Conservation (phyloP, 2,329 filamentous ascomycete species). For the Verticillium isaacii region DNA sequence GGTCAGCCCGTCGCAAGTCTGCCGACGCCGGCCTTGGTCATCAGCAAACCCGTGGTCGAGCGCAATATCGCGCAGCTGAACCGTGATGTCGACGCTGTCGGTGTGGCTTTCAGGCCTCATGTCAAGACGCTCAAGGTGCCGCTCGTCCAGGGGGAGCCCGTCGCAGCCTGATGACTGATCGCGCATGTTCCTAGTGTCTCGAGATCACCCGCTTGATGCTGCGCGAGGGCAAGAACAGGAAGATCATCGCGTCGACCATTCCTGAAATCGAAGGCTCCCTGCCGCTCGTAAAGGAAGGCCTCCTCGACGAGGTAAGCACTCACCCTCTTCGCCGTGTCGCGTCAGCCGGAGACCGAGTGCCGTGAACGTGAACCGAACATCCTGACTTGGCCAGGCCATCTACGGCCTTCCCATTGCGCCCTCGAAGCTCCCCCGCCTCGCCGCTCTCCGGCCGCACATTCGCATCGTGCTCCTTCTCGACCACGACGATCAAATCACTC, state of each 20-base stretch:
- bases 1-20: constrained; percentile 26
- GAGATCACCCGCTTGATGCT: constrained; percentile 36
- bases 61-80: constrained; percentile 29
- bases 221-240: constrained; percentile 26
- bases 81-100: constrained; percentile 30
- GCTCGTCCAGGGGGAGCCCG: background rate
- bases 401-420: constrained; percentile 35
- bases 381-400: constrained; percentile 19
- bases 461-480: constrained; percentile 31
- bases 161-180: background rate
- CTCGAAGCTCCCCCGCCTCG: constrained; percentile 23
- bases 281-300: constrained; percentile 31
- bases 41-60: constrained; percentile 31
- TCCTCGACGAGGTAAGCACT: constrained; percentile 30
- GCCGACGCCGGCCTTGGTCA: constrained; percentile 32
- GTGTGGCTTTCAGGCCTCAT: constrained; percentile 34
- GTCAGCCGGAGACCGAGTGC: background rate
- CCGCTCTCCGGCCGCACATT: constrained; percentile 20
- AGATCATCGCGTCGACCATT: constrained; percentile 34
- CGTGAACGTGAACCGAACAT: background rate
- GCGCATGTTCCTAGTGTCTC: constrained; percentile 18
- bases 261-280: constrained; percentile 32
- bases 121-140: constrained; percentile 39
- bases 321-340: background rate
- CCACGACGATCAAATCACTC: constrained; percentile 25